Evolutionary conservation across 495 filamentous ascomycete genomes (phyloP).

Genomic region (Penicillium argentinense): DNA sequence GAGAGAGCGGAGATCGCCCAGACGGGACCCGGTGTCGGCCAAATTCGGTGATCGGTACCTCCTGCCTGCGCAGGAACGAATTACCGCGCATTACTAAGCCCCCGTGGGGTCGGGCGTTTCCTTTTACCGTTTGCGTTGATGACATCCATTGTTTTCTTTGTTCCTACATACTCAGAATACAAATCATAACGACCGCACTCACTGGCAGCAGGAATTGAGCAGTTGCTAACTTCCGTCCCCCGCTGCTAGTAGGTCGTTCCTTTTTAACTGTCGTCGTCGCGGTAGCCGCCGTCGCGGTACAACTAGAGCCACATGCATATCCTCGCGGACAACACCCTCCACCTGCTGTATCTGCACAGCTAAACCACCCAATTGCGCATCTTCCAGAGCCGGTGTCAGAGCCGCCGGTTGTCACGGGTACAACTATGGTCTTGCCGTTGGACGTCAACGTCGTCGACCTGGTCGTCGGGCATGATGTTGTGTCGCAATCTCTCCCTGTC

Average conservation of each 20-base stretch:
- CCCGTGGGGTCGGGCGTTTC: slow-evolving; percentile 3
- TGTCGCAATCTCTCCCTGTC: slow-evolving; percentile 77
- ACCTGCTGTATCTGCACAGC: slow-evolving; percentile 61
- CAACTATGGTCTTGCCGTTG: slow-evolving; percentile 66
- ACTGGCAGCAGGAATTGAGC: too few species aligned
- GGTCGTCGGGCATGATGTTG: slow-evolving; percentile 64
- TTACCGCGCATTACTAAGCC: slow-evolving; percentile 18
- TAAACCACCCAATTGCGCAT: slow-evolving; percentile 79
- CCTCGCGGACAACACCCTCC: slow-evolving; percentile 81
- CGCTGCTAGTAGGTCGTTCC: slow-evolving; percentile 32
- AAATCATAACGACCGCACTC: too few species aligned
- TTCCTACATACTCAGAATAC: slow-evolving; percentile 9
- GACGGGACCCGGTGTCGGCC: slow-evolving; percentile 26
- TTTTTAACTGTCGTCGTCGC: slow-evolving; percentile 59
- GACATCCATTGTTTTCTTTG: slow-evolving; percentile 18
- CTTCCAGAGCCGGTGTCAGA: slow-evolving; percentile 29
- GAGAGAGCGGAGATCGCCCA: slow-evolving; percentile 13
- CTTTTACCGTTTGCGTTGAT: not conserved
- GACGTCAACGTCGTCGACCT: slow-evolving; percentile 60
- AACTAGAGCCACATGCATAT: slow-evolving; percentile 72
- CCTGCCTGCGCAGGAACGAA: slow-evolving; percentile 16
- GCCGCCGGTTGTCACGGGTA: slow-evolving; percentile 48
- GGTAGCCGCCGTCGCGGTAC: slow-evolving; percentile 58
- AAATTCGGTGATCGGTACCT: slow-evolving; percentile 21
- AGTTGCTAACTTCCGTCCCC: slow-evolving; percentile 3